Percentiles rank a stretch among this genome's conserved stretches.
Conservation (phyloP, 768 basidiomycete species). For the Mycena indigotica region DNA sequence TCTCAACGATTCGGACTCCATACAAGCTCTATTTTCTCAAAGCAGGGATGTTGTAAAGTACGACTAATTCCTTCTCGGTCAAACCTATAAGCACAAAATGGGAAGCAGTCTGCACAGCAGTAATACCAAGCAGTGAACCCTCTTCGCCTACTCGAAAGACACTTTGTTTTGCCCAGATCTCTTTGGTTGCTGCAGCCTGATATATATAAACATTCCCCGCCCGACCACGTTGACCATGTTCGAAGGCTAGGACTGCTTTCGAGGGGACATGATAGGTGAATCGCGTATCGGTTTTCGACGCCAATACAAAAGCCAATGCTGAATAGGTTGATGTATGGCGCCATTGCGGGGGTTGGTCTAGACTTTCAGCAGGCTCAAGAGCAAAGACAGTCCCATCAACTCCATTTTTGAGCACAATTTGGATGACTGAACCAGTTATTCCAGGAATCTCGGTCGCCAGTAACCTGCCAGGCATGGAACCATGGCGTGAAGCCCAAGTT, state of each 20-base stretch:
- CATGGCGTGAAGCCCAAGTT: conserved; percentile 33
- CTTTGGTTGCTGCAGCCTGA: conserved; percentile 52
- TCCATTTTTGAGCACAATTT: conserved; percentile 69
- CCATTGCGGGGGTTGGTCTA: conserved; percentile 49
- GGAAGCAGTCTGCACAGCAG: conserved; percentile 42
- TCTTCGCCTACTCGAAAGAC: conserved; percentile 73
- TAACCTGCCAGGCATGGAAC: conserved; percentile 44
- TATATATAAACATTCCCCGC: conserved; percentile 90
- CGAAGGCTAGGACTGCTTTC: conserved; percentile 75
- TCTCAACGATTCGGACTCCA: background rate
- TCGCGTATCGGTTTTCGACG: conserved; percentile 87
- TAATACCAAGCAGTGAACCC: conserved; percentile 80
- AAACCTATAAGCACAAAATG: conserved; percentile 61
- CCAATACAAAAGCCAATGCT: conserved; percentile 91
- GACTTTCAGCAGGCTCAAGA: conserved; percentile 38
- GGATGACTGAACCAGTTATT: conserved; percentile 26
- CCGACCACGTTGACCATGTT: conserved; percentile 66
- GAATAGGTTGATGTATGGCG: conserved; percentile 81
- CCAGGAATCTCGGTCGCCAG: conserved; percentile 79
- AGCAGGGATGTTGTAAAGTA: conserved; percentile 41
- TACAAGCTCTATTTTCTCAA: conserved; percentile 23
- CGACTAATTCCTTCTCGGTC: conserved; percentile 73
- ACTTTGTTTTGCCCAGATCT: conserved; percentile 75
- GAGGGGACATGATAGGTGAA: conserved; percentile 76
- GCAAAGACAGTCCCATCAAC: conserved; percentile 72